These are phyloP conservation scores for Epichloe festucae DNA, from an alignment of 2,329 filamentous ascomycete genomes.

Conservation along the genomic window DNA sequence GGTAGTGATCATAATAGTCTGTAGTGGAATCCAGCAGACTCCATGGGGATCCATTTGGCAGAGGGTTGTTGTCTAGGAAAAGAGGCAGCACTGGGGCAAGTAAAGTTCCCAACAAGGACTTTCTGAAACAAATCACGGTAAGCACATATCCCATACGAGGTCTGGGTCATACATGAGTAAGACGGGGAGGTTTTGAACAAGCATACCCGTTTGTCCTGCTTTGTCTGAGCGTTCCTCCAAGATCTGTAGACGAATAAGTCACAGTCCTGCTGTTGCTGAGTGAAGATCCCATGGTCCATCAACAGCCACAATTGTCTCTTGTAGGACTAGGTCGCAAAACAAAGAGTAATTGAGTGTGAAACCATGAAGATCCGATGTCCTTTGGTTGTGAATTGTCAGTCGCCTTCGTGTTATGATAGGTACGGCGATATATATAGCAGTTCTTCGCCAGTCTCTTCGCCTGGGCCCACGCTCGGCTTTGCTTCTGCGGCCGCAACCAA, in stretches of 20 bases:
- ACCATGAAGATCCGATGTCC: neutral
- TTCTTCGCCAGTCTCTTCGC: neutral
- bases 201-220: slow-evolving; percentile 26
- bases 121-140: slow-evolving; percentile 10
- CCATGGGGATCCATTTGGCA: slow-evolving; percentile 40
- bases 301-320: neutral
- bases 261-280: neutral
- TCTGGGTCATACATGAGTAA: neutral
- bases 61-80: slow-evolving; percentile 36
- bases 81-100: slow-evolving; percentile 23
- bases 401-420: neutral
- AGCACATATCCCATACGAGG: neutral
- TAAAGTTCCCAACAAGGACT: slow-evolving; percentile 28
- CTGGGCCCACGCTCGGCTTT: neutral
- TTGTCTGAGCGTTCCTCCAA: slow-evolving; percentile 16
- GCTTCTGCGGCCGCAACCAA: neutral
- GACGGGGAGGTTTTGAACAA: neutral
- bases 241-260: neutral
- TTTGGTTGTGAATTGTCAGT: neutral
- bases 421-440: neutral
- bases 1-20: slow-evolving; percentile 36
- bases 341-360: neutral
- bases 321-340: neutral
- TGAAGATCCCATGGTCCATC: neutral
- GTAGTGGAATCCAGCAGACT: slow-evolving; percentile 29